Base-by-base conservation (phyloP, 768 basidiomycete genomes). In the Tubosaeta sp. region DNA sequence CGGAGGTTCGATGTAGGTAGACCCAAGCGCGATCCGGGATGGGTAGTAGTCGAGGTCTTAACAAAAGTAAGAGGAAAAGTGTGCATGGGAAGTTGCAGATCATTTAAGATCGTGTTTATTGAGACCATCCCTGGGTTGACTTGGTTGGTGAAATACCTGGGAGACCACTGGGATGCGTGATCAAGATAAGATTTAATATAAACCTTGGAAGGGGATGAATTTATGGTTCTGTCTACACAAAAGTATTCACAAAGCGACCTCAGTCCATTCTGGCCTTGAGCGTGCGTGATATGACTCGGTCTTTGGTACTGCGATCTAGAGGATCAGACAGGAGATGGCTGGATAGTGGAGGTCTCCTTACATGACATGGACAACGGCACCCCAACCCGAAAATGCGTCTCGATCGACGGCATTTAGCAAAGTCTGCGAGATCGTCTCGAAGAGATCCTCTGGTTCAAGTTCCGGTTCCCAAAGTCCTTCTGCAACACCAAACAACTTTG, bases 401-500 rank as follows among this genome's bases (percentile, higher is more conserved):
- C 97, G 81, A 67, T 99, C 97, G 32, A 97, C 86, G 6, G 93
- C 90, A 63, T 95, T 98, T 70, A 98, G 70, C 54, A 99, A 71
- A 7, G 94, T 95, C 71, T 99, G 97, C 27, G 91, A 93, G 64
- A 97, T 94, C 2, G 97, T 98, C 76, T 99, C 97, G 65, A 99
- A 99, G 43, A 99, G 74, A 69, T 98, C 97, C 65, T 98, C 97
- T 13, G 95, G 84, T 66, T 86, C 94, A 68, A 99, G 76, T 69
- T 94, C 91, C 9, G 95, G 94, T 71, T 99, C 97, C 97, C 97
- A 99, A 29, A 99, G 79, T 3, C 94, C 93, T 71, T 99, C 97
- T 38, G 97, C 97, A 48, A 95, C 86, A 86, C 97, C 97, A 63
- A 85, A 97, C 58, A 99, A 72, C 74, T 97, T 97, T 55, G 84